Base-by-base conservation (phyloP, 768 basidiomycete species). In the Amanita phalloides region DNA sequence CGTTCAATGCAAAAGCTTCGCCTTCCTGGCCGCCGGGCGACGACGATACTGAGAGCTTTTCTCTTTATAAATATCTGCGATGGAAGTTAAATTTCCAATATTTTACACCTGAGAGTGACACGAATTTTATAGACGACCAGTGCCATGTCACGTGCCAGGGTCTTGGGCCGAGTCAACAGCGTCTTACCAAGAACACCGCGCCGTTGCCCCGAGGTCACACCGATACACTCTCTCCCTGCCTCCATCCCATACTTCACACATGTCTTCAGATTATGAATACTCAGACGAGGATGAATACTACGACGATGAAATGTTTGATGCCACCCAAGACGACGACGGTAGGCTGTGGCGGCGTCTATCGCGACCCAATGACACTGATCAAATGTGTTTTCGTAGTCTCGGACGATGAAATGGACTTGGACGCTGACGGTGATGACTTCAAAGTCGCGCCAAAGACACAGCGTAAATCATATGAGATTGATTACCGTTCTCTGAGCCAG, bases 381-480 rank as follows among this genome's bases (percentile, higher is more conserved):
- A 42, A 51, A 46, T 39, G 36, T 37, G 21, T 58, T 46, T 17
- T 53, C 44, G 64, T 60, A 35, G 61, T 59, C 42, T 64, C 64
- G 8, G 80, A 78, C 17, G 79, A 81, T 51, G 86, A 85, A 30
- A 78, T 86, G 69, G 85, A 84, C 55, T 76, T 84, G 71, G 85
- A 84, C 56, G 71, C 70, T 44, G 77, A 73, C 58, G 74, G 74
- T 26, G 79, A 84, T 50, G 83, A 86, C 62, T 82, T 82, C 65
- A 80, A 72, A 55, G 68, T 84, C 44, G 59, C 68, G 0, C 64
- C 71, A 3, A 82, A 80, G 62, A 72, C 70, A 41, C 77, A 75
- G 59, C 73, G 64, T 56, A 87, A 89, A 69, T 66, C 81, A 2
- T 96, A 91, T 62, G 90, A 96, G 60, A 79, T 96, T 39, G 83